These are phyloP conservation scores for Vanderwaltozyma verrucispora DNA, from an alignment of 805 yeast genomes.

Conservation along the genomic window DNA sequence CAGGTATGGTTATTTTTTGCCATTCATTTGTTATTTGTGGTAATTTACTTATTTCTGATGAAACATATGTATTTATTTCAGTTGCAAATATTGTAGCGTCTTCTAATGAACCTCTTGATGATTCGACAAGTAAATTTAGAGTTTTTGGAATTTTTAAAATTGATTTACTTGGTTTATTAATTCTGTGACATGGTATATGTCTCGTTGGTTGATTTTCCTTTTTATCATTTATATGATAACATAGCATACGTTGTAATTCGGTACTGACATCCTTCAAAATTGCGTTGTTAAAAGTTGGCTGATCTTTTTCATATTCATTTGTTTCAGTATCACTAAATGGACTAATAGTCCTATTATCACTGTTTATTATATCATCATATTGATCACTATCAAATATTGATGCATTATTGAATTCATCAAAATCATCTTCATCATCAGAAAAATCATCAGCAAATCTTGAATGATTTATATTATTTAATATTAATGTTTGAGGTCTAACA, in stretches of 20 bases:
- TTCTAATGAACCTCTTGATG: slow-evolving; percentile 21
- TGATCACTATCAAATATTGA: background rate
- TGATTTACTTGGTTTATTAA: slow-evolving; percentile 5
- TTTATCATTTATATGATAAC: background rate
- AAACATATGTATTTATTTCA: slow-evolving; percentile 17
- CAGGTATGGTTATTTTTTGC: slow-evolving; percentile 26
- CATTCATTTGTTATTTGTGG: slow-evolving; percentile 16
- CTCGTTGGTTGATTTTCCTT: background rate
- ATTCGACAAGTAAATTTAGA: slow-evolving; percentile 21
- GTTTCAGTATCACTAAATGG: slow-evolving; percentile 5
- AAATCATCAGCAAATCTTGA: background rate
- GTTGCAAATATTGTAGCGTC: slow-evolving; percentile 29
- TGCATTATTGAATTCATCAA: background rate
- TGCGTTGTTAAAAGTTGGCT: too few relatives aligned
- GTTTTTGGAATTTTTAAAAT: slow-evolving; percentile 10
- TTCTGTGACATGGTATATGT: slow-evolving; percentile 12
- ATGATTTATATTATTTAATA: background rate
- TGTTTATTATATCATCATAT: background rate
- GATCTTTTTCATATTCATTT: background rate
- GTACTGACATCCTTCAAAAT: background rate
- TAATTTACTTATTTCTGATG: slow-evolving; percentile 8
- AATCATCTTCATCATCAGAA: background rate
- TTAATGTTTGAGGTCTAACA: slow-evolving; percentile 2
- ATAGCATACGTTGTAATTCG: background rate
- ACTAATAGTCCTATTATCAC: background rate